Percentiles rank a stretch among this genome's conserved stretches.
Conservation (phyloP, 768 basidiomycete species). For the Cystobasidiopsis lactophilus region DNA sequence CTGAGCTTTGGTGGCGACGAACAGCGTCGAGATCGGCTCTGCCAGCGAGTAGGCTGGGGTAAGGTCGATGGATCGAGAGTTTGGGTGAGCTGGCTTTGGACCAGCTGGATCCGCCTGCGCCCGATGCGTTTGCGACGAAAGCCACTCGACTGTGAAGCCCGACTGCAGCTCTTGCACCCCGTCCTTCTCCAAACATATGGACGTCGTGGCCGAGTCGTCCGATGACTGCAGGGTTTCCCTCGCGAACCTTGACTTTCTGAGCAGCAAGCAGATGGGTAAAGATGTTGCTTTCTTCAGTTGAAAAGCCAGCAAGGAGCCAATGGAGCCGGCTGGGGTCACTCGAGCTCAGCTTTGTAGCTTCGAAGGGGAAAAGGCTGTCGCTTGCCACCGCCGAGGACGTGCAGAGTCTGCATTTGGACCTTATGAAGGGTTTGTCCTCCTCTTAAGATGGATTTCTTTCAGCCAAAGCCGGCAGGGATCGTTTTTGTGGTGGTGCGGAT, state of each 20-base stretch:
- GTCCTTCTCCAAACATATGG: constrained; percentile 1
- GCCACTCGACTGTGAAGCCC: constrained; percentile 1
- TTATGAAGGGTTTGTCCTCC: no score
- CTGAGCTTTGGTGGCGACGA: constrained; percentile 62
- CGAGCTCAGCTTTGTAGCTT: neutral
- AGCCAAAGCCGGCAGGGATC: no score
- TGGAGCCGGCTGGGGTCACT: constrained; percentile 3
- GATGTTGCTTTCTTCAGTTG: neutral
- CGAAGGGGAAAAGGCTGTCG: no score
- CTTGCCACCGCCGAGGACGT: no score
- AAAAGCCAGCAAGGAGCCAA: constrained; percentile 4
- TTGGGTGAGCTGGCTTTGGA: no score
- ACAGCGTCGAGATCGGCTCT: constrained; percentile 43
- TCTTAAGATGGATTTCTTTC: no score
- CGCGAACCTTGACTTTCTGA: neutral
- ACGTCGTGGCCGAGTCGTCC: neutral
- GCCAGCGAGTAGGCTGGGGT: no score
- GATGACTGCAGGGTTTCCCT: neutral
- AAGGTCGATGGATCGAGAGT: constrained; percentile 4
- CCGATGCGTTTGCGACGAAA: neutral
- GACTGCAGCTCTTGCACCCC: neutral
- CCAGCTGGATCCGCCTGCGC: neutral
- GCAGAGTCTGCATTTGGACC: no score
- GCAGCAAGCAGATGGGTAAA: neutral
- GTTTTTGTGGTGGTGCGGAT: no score